These are phyloP conservation scores for Venturia pyrina DNA, from an alignment of 2,329 filamentous ascomycete species.

Conservation along the genomic window DNA sequence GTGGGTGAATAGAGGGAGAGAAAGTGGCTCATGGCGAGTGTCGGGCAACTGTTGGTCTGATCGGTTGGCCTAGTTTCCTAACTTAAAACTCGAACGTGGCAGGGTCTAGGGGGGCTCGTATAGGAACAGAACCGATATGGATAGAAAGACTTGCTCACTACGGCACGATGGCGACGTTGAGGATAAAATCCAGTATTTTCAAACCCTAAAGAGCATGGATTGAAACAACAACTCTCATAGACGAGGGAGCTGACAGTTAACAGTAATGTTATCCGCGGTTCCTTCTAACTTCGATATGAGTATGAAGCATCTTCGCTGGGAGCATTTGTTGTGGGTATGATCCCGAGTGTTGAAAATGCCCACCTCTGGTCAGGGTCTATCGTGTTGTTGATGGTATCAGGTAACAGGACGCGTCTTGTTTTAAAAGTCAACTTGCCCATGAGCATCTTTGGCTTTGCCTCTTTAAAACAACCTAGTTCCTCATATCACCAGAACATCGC, in stretches of 20 bases:
- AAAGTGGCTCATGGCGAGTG: too few relatives aligned
- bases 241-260: neutral
- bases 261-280: neutral
- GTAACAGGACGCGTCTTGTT: neutral
- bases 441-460: too few relatives aligned
- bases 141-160: neutral
- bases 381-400: neutral
- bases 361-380: neutral
- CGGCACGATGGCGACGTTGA: neutral
- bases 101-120: neutral
- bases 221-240: neutral
- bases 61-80: neutral
- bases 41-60: neutral
- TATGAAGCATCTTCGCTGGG: neutral
- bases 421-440: neutral
- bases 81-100: neutral
- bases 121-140: neutral
- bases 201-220: too few relatives aligned
- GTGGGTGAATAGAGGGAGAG: neutral
- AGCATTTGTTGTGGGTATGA: neutral
- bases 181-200: too few relatives aligned
- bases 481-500: neutral
- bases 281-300: neutral
- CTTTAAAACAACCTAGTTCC: too few relatives aligned
- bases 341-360: neutral